These are phyloP conservation scores for Termitomyces sp. DNA, from an alignment of 768 basidiomycete species.

Conservation along the genomic window DNA sequence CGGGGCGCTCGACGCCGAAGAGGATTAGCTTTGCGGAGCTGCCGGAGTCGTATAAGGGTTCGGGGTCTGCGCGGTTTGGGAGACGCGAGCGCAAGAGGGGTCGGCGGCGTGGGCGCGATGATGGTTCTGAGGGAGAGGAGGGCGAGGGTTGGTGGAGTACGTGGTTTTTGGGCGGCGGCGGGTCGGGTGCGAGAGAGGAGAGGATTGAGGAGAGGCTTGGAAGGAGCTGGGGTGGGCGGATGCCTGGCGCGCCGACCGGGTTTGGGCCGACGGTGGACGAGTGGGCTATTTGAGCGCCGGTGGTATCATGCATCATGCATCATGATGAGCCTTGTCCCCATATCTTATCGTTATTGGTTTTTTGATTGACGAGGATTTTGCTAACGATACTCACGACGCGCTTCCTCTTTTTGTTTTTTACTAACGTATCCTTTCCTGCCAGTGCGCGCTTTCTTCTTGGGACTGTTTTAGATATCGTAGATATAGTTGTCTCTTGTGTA, in stretches of 20 bases:
- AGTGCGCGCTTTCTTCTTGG: no score
- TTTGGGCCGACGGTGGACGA: constrained; percentile 41
- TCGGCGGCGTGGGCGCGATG: background rate
- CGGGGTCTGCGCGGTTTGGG: constrained; percentile 28
- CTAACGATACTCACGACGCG: no score
- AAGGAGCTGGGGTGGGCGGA: constrained; percentile 40
- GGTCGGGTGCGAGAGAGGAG: constrained; percentile 14
- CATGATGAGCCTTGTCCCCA: no score
- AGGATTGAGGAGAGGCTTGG: constrained; percentile 46
- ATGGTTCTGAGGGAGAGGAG: constrained; percentile 14
- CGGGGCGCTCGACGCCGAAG: constrained; percentile 54
- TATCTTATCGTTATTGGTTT: no score
- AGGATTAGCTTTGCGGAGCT: constrained; percentile 75
- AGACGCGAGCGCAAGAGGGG: constrained; percentile 25
- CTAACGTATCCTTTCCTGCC: no score
- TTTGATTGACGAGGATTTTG: no score
- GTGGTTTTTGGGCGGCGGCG: constrained; percentile 14
- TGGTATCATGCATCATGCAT: no score
- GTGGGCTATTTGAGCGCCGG: constrained; percentile 41
- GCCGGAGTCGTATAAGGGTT: constrained; percentile 53
- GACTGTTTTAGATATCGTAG: no score
- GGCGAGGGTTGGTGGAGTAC: constrained; percentile 20
- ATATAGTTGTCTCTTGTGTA: no score
- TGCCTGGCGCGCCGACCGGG: constrained; percentile 19
- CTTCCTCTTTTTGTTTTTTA: no score